These are phyloP conservation scores for Aspergillus panamensis DNA, from an alignment of 495 filamentous ascomycete genomes.

Conservation along the genomic window DNA sequence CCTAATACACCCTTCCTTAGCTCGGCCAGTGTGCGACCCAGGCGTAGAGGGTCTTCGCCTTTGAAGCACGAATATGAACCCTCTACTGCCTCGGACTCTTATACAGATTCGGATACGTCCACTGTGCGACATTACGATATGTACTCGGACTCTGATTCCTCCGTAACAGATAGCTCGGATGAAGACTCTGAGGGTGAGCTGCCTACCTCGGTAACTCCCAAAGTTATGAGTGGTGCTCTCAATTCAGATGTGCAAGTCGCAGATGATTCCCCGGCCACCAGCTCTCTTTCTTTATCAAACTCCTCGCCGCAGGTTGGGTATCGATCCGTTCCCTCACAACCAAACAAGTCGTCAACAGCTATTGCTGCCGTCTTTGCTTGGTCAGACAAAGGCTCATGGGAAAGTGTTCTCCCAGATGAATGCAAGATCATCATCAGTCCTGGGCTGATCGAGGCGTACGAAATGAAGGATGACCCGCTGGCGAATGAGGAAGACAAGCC, in stretches of 20 bases:
- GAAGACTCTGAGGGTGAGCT: slow-evolving; percentile 53
- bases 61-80: slow-evolving; percentile 98
- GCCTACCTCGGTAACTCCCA: slow-evolving; percentile 28
- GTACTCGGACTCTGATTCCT: slow-evolving; percentile 46
- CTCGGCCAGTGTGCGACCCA: slow-evolving; percentile 41
- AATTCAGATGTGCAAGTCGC: slow-evolving; percentile 25
- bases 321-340: slow-evolving; percentile 52
- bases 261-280: slow-evolving; percentile 40
- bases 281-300: slow-evolving; percentile 65
- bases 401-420: slow-evolving; percentile 66
- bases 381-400: slow-evolving; percentile 79
- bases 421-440: slow-evolving; percentile 79
- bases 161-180: slow-evolving; percentile 45
- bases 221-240: slow-evolving; percentile 20
- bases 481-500: slow-evolving; percentile 17
- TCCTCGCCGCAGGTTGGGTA: slow-evolving; percentile 70
- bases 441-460: slow-evolving; percentile 81
- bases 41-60: slow-evolving; percentile 81
- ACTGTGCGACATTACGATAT: slow-evolving; percentile 48
- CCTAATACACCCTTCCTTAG: slow-evolving; percentile 50
- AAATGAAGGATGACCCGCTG: slow-evolving; percentile 48
- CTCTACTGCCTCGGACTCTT: slow-evolving; percentile 67
- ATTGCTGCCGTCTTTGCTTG: slow-evolving; percentile 81
- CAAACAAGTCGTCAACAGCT: slow-evolving; percentile 57
- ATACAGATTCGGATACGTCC: slow-evolving; percentile 50